These are phyloP conservation scores for Mycena olivaceomarginata DNA, from an alignment of 768 basidiomycete species.

Conservation along the genomic window DNA sequence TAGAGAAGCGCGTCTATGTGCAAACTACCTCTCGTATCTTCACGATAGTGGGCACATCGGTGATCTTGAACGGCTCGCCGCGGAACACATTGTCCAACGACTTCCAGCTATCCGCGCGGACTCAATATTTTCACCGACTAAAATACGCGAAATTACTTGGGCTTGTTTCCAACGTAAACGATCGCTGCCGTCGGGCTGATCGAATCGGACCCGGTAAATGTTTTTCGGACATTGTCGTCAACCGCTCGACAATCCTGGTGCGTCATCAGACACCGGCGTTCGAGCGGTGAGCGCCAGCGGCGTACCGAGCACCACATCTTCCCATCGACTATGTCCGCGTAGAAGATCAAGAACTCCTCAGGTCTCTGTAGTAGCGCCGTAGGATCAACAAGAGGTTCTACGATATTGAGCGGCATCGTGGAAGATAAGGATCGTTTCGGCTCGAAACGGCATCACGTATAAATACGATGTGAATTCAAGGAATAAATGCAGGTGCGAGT, in stretches of 20 bases:
- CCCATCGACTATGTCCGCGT: slow-evolving; percentile 78
- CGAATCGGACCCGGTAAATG: slow-evolving; percentile 60
- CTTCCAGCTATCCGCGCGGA: slow-evolving; percentile 75
- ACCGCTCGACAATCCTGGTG: slow-evolving; percentile 80
- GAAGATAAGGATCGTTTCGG: background rate
- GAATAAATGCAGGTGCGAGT: too few species aligned
- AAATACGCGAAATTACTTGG: slow-evolving; percentile 64
- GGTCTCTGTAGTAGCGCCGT: slow-evolving; percentile 60
- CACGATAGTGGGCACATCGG: slow-evolving; percentile 80
- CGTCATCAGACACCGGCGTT: slow-evolving; percentile 1
- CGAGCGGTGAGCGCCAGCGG: slow-evolving; percentile 30
- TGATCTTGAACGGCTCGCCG: slow-evolving; percentile 76
- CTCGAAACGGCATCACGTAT: too few species aligned
- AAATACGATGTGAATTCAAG: too few species aligned
- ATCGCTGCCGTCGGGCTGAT: slow-evolving; percentile 69
- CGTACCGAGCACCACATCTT: slow-evolving; percentile 84
- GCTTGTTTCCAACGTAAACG: slow-evolving; percentile 80
- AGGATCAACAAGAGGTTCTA: slow-evolving; percentile 57
- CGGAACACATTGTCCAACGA: slow-evolving; percentile 74
- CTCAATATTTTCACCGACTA: too few species aligned
- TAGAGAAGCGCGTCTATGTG: background rate
- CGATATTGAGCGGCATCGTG: slow-evolving; percentile 72
- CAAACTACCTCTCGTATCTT: slow-evolving; percentile 72
- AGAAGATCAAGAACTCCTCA: slow-evolving; percentile 81
- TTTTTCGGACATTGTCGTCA: slow-evolving; percentile 70